These are phyloP conservation scores for Ceratocystis eucalypticola DNA, from an alignment of 2,329 filamentous ascomycete species.

Conservation along the genomic window DNA sequence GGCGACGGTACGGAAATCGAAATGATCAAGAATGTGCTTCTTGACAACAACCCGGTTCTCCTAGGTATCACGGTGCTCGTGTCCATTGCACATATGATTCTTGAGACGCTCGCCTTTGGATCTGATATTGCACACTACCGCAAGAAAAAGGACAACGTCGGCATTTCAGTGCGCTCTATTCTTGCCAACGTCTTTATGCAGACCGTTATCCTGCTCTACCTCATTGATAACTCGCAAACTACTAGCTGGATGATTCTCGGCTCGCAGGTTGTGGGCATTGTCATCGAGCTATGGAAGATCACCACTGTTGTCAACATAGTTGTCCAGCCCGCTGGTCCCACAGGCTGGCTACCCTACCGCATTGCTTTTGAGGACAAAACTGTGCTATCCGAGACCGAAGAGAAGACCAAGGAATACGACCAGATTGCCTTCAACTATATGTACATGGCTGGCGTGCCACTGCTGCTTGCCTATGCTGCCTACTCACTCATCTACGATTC, in stretches of 20 bases:
- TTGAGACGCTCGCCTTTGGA: slow-evolving; percentile 93
- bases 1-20: slow-evolving; percentile 91
- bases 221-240: slow-evolving; percentile 93
- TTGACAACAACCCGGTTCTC: slow-evolving; percentile 88
- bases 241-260: slow-evolving; percentile 99
- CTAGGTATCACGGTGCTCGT: slow-evolving; percentile 74
- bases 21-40: slow-evolving; percentile 88
- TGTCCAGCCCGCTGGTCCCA: slow-evolving; percentile 52
- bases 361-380: slow-evolving; percentile 93
- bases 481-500: slow-evolving; percentile 88
- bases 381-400: slow-evolving; percentile 83
- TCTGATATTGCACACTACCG: slow-evolving; percentile 96
- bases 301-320: slow-evolving; percentile 89
- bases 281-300: slow-evolving; percentile 75
- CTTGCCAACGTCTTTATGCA: slow-evolving; percentile 98
- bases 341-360: slow-evolving; percentile 62
- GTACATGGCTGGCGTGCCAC: slow-evolving; percentile 79
- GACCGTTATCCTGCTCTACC: slow-evolving; percentile 83
- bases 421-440: slow-evolving; percentile 96
- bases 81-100: slow-evolving; percentile 80
- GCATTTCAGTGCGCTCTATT: slow-evolving; percentile 90
- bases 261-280: slow-evolving; percentile 69
- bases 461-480: slow-evolving; percentile 74
- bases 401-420: slow-evolving; percentile 98
- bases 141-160: slow-evolving; percentile 99